phyloP scores from a whole-genome alignment of 2,329 filamentous ascomycete species.

The Clonostachys rhizophaga region DNA sequence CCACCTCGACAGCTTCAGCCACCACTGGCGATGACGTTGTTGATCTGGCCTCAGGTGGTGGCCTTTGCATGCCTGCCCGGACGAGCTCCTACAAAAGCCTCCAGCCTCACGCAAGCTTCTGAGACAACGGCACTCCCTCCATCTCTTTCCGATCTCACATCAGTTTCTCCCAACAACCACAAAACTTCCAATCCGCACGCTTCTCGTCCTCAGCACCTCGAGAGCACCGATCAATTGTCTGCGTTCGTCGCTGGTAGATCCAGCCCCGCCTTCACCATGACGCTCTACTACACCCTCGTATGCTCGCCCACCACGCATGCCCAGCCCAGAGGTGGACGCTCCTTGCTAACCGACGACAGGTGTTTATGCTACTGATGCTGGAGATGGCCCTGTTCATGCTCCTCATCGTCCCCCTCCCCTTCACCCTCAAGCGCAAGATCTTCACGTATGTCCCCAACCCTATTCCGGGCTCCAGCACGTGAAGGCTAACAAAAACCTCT shows the following conservation, averaged over 20 bases:
- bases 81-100: no score
- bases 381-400: constrained; percentile 82
- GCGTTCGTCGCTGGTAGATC: no score
- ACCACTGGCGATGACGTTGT: neutral
- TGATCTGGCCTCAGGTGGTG: no score
- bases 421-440: constrained; percentile 77
- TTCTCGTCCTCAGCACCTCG: no score
- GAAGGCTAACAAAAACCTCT: neutral
- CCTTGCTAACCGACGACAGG: constrained; percentile 43
- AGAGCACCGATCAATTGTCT: no score
- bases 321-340: neutral
- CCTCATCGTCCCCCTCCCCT: constrained; percentile 83
- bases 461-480: neutral
- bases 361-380: constrained; percentile 76
- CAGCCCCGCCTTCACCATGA: constrained; percentile 34
- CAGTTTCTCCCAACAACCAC: no score
- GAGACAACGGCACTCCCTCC: no score
- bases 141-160: no score
- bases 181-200: no score
- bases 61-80: no score
- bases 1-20: neutral
- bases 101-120: no score
- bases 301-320: constrained; percentile 9
- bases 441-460: constrained; percentile 53
- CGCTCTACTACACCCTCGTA: constrained; percentile 54